Conservation (phyloP, 768 basidiomycete genomes). For the Lenzites betulinus region DNA sequence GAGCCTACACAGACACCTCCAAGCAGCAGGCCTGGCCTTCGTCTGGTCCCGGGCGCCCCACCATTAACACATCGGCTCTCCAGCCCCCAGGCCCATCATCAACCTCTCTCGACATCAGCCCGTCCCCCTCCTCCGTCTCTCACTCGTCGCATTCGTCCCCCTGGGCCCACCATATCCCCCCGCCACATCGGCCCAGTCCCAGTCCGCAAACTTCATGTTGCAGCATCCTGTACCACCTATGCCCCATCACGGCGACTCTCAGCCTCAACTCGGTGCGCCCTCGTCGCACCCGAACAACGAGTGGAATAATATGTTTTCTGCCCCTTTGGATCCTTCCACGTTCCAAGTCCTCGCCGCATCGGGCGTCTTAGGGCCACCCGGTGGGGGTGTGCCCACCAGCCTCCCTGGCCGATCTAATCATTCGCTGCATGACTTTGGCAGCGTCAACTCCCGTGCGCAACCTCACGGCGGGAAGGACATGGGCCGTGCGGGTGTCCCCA, state of each 20-base stretch:
- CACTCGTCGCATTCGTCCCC: slow-evolving; percentile 35
- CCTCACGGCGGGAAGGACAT: slow-evolving; percentile 25
- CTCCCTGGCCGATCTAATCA: slow-evolving; percentile 42
- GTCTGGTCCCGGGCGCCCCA: slow-evolving; percentile 33
- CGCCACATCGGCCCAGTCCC: slow-evolving; percentile 19
- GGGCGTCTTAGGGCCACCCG: slow-evolving; percentile 50
- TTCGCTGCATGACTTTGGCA: slow-evolving; percentile 28
- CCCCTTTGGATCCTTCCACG: slow-evolving; percentile 59
- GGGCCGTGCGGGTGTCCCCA: slow-evolving; percentile 12
- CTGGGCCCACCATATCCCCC: slow-evolving; percentile 35
- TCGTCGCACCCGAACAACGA: slow-evolving; percentile 36
- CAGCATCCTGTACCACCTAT: slow-evolving; percentile 25
- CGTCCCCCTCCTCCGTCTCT: slow-evolving; percentile 40
- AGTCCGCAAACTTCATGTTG: slow-evolving; percentile 26
- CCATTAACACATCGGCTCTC: slow-evolving; percentile 37
- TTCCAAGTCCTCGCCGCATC: slow-evolving; percentile 65
- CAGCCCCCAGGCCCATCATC: slow-evolving; percentile 32
- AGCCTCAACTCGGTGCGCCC: slow-evolving; percentile 27
- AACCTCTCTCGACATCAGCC: slow-evolving; percentile 34
- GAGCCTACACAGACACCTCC: slow-evolving; percentile 31
- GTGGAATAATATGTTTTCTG: slow-evolving; percentile 63
- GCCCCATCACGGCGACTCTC: slow-evolving; percentile 23
- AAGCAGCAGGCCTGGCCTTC: slow-evolving; percentile 36
- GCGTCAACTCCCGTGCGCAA: slow-evolving; percentile 21
- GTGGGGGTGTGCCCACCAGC: slow-evolving; percentile 38